Evolutionary conservation across 768 basidiomycete species (phyloP).

Genomic region (Leccinum arenicola): DNA sequence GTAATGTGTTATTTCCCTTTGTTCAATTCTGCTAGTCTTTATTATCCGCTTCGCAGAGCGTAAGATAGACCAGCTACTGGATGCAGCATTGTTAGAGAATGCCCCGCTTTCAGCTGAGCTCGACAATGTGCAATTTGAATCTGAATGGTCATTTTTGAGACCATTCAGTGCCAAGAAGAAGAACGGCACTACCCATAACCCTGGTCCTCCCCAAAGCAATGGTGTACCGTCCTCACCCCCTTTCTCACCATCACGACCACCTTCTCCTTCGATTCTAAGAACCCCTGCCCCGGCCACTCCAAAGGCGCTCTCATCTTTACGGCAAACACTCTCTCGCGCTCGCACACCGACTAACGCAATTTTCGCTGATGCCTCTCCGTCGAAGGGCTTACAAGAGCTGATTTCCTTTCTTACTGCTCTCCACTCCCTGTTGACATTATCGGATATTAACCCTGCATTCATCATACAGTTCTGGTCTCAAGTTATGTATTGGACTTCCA

Average conservation of each 20-base stretch:
- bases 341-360: conserved; percentile 51
- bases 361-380: conserved; percentile 44
- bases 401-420: conserved; percentile 82
- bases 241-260: conserved; percentile 44
- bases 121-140: conserved; percentile 87
- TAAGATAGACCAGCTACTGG: conserved; percentile 82
- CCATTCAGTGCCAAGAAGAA: conserved; percentile 68
- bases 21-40: conserved; percentile 59
- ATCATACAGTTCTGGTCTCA: conserved; percentile 94
- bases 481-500: conserved; percentile 97
- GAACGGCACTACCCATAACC: conserved; percentile 21
- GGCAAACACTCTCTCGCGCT: conserved; percentile 58
- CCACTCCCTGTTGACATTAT: conserved; percentile 77
- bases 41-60: conserved; percentile 91
- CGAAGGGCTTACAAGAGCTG: conserved; percentile 52
- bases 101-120: conserved; percentile 75
- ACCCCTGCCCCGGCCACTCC: conserved; percentile 45
- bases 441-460: conserved; percentile 87
- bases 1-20: background rate
- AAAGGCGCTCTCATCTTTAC: conserved; percentile 62
- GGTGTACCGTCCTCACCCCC: conserved; percentile 47
- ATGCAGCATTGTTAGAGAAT: conserved; percentile 79
- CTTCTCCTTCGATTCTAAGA: conserved; percentile 49
- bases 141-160: conserved; percentile 91
- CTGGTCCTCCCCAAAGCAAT: conserved; percentile 33